Evolutionary conservation across 495 filamentous ascomycete species (phyloP), one percentile per base, ranked within the genome.

Genomic region (Ascobolus immersus): DNA sequence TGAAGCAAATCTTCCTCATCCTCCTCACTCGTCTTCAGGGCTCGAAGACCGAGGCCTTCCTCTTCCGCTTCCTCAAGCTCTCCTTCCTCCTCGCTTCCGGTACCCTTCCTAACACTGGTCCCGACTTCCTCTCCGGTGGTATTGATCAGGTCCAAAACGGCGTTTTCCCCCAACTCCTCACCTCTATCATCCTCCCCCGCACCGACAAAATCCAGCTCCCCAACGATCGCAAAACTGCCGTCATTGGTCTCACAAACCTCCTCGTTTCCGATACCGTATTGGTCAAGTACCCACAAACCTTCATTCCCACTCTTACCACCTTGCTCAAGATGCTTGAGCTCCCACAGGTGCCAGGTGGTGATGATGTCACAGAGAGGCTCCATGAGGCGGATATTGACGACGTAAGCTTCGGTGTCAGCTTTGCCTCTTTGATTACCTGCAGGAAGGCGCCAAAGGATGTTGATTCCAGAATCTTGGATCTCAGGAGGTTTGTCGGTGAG

Each of bases 331-430:
- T 93, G 10, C 64, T 99, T 4, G 69, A 82, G 45, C 78, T 84
- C 52, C 76, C 81, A 4, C 81, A 84, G 4, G 58, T 74, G 35
- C 71, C 77, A 5, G 54, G 65, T 7, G 51, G 65, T 28, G 81
- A 91, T 38, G 80, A 89, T 35, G 48, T 72, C 15, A 68, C 82
- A 41, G 60, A 64, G 11, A 48, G 54, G 15, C 27, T 48, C 6
- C 36, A 46, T 7, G 81, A 90, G 44, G 70, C 74, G 7, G 86
- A 94, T 43, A 73, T 86, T 28, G 86, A 96, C 41, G 84, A 96
- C 49, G 67, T 91, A 47, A 70, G 75, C 32, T 99, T 94, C 44
- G 89, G 84, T 8, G 69, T 90, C 27, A 80, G 79, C 1, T 99
- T 89, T 54, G 93, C 86, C 1, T 66, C 73, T 25, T 61, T 99